A percentile compares a stretch with the other conserved stretches of the same genome.
Conservation (phyloP, 371 early-diverging fungal species). For the Smittium culicis region DNA sequence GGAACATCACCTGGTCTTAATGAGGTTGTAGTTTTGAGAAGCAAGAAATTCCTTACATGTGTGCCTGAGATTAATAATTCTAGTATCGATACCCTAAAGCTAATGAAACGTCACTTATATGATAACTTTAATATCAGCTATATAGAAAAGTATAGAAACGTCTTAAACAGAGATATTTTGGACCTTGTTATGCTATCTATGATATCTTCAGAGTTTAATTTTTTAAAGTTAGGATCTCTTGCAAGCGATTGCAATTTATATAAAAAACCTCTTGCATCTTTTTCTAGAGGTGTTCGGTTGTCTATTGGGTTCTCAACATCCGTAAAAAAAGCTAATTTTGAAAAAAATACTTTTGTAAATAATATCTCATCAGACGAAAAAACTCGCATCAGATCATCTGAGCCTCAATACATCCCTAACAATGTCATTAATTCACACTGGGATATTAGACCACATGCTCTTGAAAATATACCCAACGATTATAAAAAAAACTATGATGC, state of each 20-base stretch:
- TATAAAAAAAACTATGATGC: constrained; percentile 22
- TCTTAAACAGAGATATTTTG: background rate
- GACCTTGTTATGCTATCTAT: background rate
- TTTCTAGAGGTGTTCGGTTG: constrained; percentile 29
- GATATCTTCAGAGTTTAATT: background rate
- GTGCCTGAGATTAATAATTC: constrained; percentile 20
- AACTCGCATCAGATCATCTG: constrained; percentile 10
- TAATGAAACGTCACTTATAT: background rate
- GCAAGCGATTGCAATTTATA: constrained; percentile 18
- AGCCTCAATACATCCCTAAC: constrained; percentile 16
- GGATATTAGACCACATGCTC: constrained; percentile 32
- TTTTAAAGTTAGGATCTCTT: background rate
- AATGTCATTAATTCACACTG: constrained; percentile 20
- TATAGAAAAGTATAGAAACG: background rate
- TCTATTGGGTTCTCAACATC: constrained; percentile 29
- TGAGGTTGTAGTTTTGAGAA: constrained; percentile 27
- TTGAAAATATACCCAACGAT: constrained; percentile 16
- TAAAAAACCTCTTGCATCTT: constrained; percentile 24
- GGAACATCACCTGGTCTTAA: constrained; percentile 12
- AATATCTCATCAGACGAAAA: background rate
- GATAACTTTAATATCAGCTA: background rate
- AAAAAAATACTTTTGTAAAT: background rate
- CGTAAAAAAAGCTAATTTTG: constrained; percentile 13
- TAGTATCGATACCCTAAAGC: background rate
- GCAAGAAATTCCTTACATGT: constrained; percentile 30